Conservation (phyloP, 2,329 filamentous ascomycete genomes). For the Calcarisporium arbuscula region DNA sequence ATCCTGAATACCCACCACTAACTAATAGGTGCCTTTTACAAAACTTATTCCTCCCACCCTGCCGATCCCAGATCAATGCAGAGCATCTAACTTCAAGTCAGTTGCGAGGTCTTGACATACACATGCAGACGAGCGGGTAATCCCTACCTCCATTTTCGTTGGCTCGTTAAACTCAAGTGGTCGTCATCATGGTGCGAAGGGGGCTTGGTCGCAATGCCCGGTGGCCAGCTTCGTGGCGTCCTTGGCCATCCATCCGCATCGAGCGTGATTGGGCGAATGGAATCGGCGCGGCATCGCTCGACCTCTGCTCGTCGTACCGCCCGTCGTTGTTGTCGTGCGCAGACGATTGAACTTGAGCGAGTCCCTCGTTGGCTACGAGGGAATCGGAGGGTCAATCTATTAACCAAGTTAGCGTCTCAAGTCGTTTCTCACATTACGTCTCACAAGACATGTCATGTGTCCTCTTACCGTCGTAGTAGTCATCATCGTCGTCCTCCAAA, state of each 20-base stretch:
- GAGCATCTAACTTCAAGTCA: slow-evolving; percentile 4
- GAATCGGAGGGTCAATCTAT: slow-evolving; percentile 82
- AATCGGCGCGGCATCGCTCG: slow-evolving; percentile 38
- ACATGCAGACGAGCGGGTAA: background rate
- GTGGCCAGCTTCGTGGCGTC: slow-evolving; percentile 35
- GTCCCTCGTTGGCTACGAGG: slow-evolving; percentile 84
- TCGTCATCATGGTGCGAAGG: slow-evolving; percentile 62
- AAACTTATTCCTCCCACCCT: slow-evolving; percentile 6
- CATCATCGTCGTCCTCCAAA: slow-evolving; percentile 77
- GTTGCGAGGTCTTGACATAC: background rate
- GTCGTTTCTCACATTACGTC: background rate
- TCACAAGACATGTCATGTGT: background rate
- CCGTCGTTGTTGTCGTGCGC: slow-evolving; percentile 36
- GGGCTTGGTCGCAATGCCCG: slow-evolving; percentile 58
- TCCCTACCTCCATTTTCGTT: slow-evolving; percentile 23
- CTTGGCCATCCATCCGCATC: slow-evolving; percentile 39
- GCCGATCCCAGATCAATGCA: slow-evolving; percentile 7
- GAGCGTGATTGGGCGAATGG: slow-evolving; percentile 40
- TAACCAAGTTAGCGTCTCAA: slow-evolving; percentile 4
- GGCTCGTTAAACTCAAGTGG: slow-evolving; percentile 43
- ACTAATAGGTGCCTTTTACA: too few species aligned
- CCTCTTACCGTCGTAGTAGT: slow-evolving; percentile 69
- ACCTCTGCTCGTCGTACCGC: slow-evolving; percentile 33
- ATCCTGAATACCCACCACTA: too few species aligned
- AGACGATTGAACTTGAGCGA: slow-evolving; percentile 55